phyloP scores from a whole-genome alignment of 2,329 filamentous ascomycete genomes.

The Niveomyces coronatus region DNA sequence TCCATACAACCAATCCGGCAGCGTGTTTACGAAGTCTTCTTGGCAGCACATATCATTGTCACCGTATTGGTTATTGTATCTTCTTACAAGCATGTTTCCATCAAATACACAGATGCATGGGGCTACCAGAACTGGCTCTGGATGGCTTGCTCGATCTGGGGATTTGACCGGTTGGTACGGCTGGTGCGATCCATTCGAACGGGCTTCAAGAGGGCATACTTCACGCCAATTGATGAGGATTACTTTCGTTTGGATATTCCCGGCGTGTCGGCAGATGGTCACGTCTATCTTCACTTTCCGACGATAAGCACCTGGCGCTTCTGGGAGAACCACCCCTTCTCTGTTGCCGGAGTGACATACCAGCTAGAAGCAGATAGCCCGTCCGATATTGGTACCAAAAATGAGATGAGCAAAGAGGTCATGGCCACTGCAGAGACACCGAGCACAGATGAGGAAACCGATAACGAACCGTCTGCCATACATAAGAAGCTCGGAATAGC shows the following conservation, averaged over 20 bases:
- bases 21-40: conserved; percentile 32
- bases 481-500: conserved; percentile 16
- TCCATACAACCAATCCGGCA: conserved; percentile 27
- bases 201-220: conserved; percentile 19
- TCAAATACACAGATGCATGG: conserved; percentile 25
- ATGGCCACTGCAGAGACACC: not conserved
- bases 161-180: conserved; percentile 19
- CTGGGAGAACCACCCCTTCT: conserved; percentile 25
- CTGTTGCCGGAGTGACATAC: conserved; percentile 15
- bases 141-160: conserved; percentile 20
- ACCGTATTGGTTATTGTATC: conserved; percentile 30
- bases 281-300: conserved; percentile 23
- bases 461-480: not conserved
- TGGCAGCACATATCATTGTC: conserved; percentile 31
- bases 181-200: conserved; percentile 8
- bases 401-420: conserved; percentile 12
- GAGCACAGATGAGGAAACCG: not conserved
- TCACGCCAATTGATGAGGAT: conserved; percentile 19
- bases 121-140: conserved; percentile 30
- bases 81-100: conserved; percentile 31
- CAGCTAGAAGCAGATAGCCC: conserved; percentile 8
- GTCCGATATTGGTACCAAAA: conserved; percentile 4
- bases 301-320: conserved; percentile 19
- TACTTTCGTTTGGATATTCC: conserved; percentile 21
- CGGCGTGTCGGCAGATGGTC: conserved; percentile 14